Evolutionary conservation across 345 rosid species (phyloP), one percentile per base, ranked within the genome.

Genomic region (Hypericum perforatum): DNA sequence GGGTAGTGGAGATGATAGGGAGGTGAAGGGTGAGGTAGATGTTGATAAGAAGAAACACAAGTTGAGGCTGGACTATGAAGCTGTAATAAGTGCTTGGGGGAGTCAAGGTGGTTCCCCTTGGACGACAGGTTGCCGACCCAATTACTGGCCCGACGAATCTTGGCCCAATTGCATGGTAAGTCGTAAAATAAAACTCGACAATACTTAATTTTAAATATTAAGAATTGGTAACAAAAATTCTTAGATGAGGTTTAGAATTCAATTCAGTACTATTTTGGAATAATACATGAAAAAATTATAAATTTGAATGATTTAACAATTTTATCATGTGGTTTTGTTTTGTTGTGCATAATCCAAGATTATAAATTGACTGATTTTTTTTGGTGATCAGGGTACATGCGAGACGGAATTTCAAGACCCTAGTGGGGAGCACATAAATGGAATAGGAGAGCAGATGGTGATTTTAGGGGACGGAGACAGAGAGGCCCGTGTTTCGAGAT

Each of bases 401-500:
- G 77, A 69, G 38, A 48, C 58, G 5, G 69, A 71, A n/a, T 7
- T 57, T 39, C 58, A 53, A 0, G 56, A 54, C 2, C 44, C 59
- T 2, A 64, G 58, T 8, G 56, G 68, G 5, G 63, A 65, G 13
- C 32, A 22, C 32, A 37, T 29, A 16, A 40, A 16, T 4, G 58
- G 72, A 8, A 38, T 57, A 9, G 70, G 54, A 12, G 39, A 16
- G 11, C 65, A 64, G 9, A 59, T 43, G 11, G 63, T 56, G 8
- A 43, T 60, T 22, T 4, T 22, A 60, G 76, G 49, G 5, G 88
- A 79, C 50, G 81, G 77, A 37, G 94, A 85, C 13, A 63, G 98
- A 69, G 90, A 87, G 55, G 98, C 98, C 11, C 66, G 83, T 47
- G 98, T 92, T 6, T 79, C 80, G 2, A 78, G 96, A 61, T 92